phyloP scores from a whole-genome alignment of 2,329 filamentous ascomycete genomes.

The Fusarium burgessii region DNA sequence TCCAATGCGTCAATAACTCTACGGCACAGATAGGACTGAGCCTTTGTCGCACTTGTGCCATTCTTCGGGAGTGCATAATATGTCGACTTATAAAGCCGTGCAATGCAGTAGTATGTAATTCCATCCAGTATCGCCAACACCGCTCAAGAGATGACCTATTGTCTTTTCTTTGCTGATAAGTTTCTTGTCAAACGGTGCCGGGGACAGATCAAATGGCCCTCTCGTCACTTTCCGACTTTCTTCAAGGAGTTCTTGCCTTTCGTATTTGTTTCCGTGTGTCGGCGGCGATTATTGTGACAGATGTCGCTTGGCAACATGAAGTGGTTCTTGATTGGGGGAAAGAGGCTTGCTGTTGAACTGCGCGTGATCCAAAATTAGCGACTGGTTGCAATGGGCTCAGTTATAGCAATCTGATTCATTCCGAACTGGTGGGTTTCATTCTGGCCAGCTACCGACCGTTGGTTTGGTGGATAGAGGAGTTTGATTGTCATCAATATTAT shows the following conservation, averaged over 20 bases:
- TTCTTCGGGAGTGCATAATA: conserved; percentile 3
- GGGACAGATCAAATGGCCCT: not conserved
- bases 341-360: not conserved
- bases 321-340: conserved; percentile 1
- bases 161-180: not conserved
- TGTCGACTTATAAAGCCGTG: not conserved
- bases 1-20: conserved; percentile 1
- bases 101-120: not conserved
- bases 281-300: conserved; percentile 3
- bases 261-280: conserved; percentile 14
- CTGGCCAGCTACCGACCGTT: conserved; percentile 12
- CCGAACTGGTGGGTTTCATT: conserved; percentile 17
- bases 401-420: conserved; percentile 17
- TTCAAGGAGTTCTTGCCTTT: not conserved
- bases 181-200: not conserved
- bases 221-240: not conserved
- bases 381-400: conserved; percentile 7
- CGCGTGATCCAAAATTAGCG: conserved; percentile 19
- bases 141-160: conserved; percentile 4
- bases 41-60: conserved; percentile 18
- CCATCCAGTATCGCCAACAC: conserved; percentile 4
- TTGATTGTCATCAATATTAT: not conserved
- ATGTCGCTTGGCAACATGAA: conserved; percentile 24
- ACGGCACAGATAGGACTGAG: conserved; percentile 17
- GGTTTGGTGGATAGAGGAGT: not conserved